These are phyloP conservation scores for Globisporangium camurandrum DNA, from an alignment of 352 stramenopile genomes.

Conservation along the genomic window DNA sequence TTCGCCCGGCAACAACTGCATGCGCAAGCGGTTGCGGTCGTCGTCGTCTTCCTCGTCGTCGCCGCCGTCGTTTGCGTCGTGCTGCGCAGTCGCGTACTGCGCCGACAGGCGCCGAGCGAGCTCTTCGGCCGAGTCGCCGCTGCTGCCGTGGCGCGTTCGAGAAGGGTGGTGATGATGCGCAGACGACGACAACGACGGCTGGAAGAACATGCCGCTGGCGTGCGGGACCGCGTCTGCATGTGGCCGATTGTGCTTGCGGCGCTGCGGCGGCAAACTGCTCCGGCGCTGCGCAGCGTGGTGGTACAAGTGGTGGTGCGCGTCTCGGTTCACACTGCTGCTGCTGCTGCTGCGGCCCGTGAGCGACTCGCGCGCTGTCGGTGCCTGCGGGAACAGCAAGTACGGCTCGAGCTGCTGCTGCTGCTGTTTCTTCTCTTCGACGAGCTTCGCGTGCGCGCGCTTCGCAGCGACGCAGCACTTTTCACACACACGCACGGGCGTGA, in stretches of 20 bases:
- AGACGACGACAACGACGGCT: conserved; percentile 15
- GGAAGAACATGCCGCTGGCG: conserved; percentile 19
- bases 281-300: conserved; percentile 2
- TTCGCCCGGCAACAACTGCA: conserved; percentile 64
- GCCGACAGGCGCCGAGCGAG: conserved; percentile 8
- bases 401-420: conserved; percentile 12
- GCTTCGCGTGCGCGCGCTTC: conserved; percentile 57
- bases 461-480: conserved; percentile 68
- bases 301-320: background rate
- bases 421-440: conserved; percentile 48
- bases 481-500: conserved; percentile 71
- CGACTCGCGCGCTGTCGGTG: conserved; percentile 1
- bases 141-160: conserved; percentile 4
- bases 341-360: conserved; percentile 1
- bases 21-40: conserved; percentile 6
- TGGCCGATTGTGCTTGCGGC: conserved; percentile 8
- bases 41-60: conserved; percentile 11
- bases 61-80: conserved; percentile 16
- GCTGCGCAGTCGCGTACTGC: conserved; percentile 17
- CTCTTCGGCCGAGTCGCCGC: conserved; percentile 2
- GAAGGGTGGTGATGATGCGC: too few species aligned
- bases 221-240: conserved; percentile 13
- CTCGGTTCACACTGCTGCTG: background rate
- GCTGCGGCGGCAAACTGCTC: conserved; percentile 7
- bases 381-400: conserved; percentile 5